Percentiles rank a stretch among this genome's conserved stretches.
Conservation (phyloP, 805 yeast genomes). For the Candida odintsovae region DNA sequence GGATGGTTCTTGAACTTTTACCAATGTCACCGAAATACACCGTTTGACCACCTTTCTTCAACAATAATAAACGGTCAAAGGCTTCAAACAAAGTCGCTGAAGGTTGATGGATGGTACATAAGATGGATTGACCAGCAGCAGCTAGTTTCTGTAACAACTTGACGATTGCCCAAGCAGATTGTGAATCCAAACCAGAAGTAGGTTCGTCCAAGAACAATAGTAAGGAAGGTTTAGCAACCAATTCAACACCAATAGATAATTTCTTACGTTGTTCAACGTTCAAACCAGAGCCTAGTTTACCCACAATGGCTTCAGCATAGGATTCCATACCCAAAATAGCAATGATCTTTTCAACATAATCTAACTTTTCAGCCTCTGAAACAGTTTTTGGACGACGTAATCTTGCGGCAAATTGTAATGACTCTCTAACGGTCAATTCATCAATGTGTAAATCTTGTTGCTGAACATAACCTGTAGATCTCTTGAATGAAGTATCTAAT, state of each 20-base stretch:
- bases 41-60: conserved; percentile 68
- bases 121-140: conserved; percentile 51
- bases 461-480: conserved; percentile 51
- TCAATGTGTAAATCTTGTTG: conserved; percentile 40
- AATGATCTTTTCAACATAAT: conserved; percentile 58
- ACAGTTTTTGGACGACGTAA: conserved; percentile 54
- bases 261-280: conserved; percentile 58
- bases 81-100: conserved; percentile 12
- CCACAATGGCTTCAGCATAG: conserved; percentile 65
- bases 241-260: conserved; percentile 55
- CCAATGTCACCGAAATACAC: conserved; percentile 73
- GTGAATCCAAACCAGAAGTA: conserved; percentile 62
- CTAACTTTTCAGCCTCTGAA: conserved; percentile 47
- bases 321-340: conserved; percentile 51
- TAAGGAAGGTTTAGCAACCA: conserved; percentile 55
- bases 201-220: conserved; percentile 57
- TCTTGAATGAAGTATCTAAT: conserved; percentile 51
- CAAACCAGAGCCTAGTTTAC: conserved; percentile 61
- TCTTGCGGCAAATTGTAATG: conserved; percentile 56
- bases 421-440: conserved; percentile 62
- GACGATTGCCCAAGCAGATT: conserved; percentile 58
- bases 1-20: conserved; percentile 40
- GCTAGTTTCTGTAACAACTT: conserved; percentile 50
- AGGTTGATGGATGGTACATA: conserved; percentile 78
- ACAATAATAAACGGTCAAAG: conserved; percentile 24